Percentiles rank a stretch among this genome's conserved stretches.
Conservation (phyloP, 768 basidiomycete species). For the Pulveroboletus sp. region DNA sequence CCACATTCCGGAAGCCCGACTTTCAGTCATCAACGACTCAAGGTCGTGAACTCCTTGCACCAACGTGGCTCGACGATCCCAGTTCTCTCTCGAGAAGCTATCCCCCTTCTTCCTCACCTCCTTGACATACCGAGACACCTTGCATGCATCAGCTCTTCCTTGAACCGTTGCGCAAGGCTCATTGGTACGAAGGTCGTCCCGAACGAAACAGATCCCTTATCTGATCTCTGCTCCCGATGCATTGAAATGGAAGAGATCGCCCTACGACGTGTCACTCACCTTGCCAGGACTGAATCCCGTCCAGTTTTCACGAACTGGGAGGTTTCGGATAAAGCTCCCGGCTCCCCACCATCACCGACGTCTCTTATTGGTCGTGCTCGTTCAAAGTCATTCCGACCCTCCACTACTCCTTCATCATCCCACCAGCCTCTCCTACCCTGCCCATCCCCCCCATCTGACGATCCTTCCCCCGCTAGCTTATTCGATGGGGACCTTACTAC, state of each 20-base stretch:
- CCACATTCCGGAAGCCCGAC: conserved; percentile 25
- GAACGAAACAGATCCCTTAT: conserved; percentile 37
- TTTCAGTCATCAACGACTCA: conserved; percentile 49
- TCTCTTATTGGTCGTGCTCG: conserved; percentile 14
- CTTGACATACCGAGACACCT: conserved; percentile 78
- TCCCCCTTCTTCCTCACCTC: conserved; percentile 68
- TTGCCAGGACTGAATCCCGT: conserved; percentile 33
- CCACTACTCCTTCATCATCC: conserved; percentile 44
- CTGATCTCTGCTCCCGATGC: conserved; percentile 58
- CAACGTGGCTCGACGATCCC: conserved; percentile 55
- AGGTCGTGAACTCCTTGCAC: conserved; percentile 51
- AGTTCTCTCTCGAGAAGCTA: conserved; percentile 60
- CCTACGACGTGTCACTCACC: conserved; percentile 59
- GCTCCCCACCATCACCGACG: conserved; percentile 20
- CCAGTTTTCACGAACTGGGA: conserved; percentile 17
- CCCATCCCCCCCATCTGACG: conserved; percentile 1
- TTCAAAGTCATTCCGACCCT: conserved; percentile 38
- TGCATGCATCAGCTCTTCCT: conserved; percentile 68
- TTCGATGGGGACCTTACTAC: conserved; percentile 9
- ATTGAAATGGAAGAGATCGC: conserved; percentile 70
- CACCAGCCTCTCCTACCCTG: conserved; percentile 13
- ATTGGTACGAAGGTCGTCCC: conserved; percentile 36
- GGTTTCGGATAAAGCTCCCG: conserved; percentile 2
- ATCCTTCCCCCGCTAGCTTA: conserved; percentile 1
- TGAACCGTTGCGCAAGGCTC: conserved; percentile 59